phyloP scores from a whole-genome alignment of 495 filamentous ascomycete genomes.

The Xeromyces bisporus region DNA sequence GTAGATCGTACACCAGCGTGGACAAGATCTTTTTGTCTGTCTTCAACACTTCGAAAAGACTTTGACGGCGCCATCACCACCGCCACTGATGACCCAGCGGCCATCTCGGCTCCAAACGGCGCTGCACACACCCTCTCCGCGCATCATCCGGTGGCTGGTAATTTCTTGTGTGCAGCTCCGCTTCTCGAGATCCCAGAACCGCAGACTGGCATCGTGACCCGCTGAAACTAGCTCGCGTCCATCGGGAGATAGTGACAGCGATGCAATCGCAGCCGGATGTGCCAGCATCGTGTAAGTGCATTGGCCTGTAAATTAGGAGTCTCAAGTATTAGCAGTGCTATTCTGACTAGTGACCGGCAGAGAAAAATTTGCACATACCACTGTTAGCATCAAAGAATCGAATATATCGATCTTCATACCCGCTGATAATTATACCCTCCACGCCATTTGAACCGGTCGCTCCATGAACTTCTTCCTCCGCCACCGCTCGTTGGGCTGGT shows the following conservation, averaged over 20 bases:
- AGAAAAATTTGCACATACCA: conserved; percentile 73
- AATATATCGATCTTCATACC: conserved; percentile 89
- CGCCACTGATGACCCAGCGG: conserved; percentile 81
- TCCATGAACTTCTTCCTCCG: conserved; percentile 55
- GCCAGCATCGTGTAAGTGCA: conserved; percentile 98
- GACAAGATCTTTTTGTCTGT: conserved; percentile 8
- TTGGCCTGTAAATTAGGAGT: conserved; percentile 52
- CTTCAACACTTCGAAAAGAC: conserved; percentile 55
- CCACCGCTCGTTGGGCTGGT: conserved; percentile 34
- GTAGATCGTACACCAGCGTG: conserved; percentile 23
- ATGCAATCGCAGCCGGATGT: conserved; percentile 80
- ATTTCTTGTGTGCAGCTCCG: conserved; percentile 86
- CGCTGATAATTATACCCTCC: conserved; percentile 83
- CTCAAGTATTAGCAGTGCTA: conserved; percentile 13
- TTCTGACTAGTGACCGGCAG: too few relatives aligned
- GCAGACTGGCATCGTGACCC: conserved; percentile 82
- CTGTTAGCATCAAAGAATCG: conserved; percentile 97
- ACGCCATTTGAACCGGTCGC: conserved; percentile 78
- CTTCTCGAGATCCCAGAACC: conserved; percentile 97
- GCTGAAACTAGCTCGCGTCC: conserved; percentile 88
- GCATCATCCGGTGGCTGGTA: conserved; percentile 76
- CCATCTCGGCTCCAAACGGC: conserved; percentile 93
- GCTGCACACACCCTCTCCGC: conserved; percentile 81
- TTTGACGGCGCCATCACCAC: conserved; percentile 94
- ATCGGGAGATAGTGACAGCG: conserved; percentile 78